phyloP scores from a whole-genome alignment of 768 basidiomycete species.

The Mycena filopes region DNA sequence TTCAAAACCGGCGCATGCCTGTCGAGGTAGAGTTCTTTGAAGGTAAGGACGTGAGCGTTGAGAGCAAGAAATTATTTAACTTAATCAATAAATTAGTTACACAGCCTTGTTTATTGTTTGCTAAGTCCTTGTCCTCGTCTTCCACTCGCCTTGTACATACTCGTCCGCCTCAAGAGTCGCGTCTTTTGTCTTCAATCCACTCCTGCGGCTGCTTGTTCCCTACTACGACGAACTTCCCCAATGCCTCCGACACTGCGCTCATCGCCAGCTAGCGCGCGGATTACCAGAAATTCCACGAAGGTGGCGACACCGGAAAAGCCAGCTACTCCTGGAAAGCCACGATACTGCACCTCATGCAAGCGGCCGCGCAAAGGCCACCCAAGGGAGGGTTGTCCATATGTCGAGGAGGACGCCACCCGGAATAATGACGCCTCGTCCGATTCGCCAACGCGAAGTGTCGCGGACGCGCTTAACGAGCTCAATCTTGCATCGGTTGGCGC shows the following conservation, averaged over 20 bases:
- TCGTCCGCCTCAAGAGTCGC: neutral
- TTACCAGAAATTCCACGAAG: constrained; percentile 30
- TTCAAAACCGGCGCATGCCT: too few relatives aligned
- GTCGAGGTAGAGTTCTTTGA: too few relatives aligned
- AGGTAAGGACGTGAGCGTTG: too few relatives aligned
- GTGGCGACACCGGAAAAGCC: constrained; percentile 11
- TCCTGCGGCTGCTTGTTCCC: neutral
- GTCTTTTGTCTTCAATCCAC: neutral
- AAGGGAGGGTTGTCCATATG: constrained; percentile 29
- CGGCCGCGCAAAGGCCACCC: constrained; percentile 33
- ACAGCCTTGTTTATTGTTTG: too few relatives aligned
- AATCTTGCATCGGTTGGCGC: constrained; percentile 18
- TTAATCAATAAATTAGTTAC: too few relatives aligned
- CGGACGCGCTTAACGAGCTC: constrained; percentile 24
- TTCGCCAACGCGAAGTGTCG: constrained; percentile 21
- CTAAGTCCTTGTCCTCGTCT: too few relatives aligned
- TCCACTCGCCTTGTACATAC: too few relatives aligned
- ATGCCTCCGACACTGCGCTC: constrained; percentile 31
- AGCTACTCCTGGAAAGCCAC: constrained; percentile 22
- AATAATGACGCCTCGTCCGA: constrained; percentile 6
- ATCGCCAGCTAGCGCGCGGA: constrained; percentile 26
- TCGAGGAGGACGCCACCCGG: constrained; percentile 10
- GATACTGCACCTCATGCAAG: constrained; percentile 29
- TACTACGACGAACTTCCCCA: neutral
- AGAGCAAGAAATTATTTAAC: too few relatives aligned